phyloP scores from a whole-genome alignment of 192 early-diverging fungal genomes.

The Coemansia biformis region DNA sequence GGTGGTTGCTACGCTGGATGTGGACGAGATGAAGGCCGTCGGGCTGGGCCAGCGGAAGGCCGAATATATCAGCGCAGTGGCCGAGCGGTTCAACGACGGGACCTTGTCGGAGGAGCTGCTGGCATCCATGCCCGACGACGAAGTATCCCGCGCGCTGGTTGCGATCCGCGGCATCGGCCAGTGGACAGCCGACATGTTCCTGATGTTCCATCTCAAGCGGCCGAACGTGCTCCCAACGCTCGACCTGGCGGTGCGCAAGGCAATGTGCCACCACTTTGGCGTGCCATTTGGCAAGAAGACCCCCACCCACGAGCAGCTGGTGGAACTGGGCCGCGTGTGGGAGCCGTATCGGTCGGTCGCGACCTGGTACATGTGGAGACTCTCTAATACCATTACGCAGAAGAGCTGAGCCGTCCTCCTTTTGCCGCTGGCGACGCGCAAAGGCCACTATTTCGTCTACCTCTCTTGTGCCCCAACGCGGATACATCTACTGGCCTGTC shows the following conservation, averaged over 20 bases:
- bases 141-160: conserved; percentile 51
- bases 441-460: too few relatives aligned
- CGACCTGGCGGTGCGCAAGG: conserved; percentile 63
- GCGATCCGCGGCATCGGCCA: conserved; percentile 63
- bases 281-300: conserved; percentile 50
- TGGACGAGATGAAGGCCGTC: conserved; percentile 25
- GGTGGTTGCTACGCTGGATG: conserved; percentile 48
- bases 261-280: conserved; percentile 60
- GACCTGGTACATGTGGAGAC: conserved; percentile 65
- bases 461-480: too few relatives aligned
- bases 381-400: conserved; percentile 39
- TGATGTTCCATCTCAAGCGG: conserved; percentile 66
- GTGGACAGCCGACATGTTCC: conserved; percentile 72
- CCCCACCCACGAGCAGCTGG: conserved; percentile 53
- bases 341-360: conserved; percentile 61
- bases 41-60: conserved; percentile 48
- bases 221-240: conserved; percentile 65
- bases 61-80: conserved; percentile 63
- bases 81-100: conserved; percentile 54
- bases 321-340: conserved; percentile 54
- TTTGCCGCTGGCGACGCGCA: too few relatives aligned
- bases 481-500: too few relatives aligned
- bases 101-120: conserved; percentile 48
- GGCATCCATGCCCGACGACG: conserved; percentile 52
- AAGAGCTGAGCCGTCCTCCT: conserved; percentile 9